Percentiles rank a stretch among this genome's conserved stretches.
Evolutionary conservation across 2,329 filamentous ascomycete species (phyloP).

Genomic region (Acarospora socialis): DNA sequence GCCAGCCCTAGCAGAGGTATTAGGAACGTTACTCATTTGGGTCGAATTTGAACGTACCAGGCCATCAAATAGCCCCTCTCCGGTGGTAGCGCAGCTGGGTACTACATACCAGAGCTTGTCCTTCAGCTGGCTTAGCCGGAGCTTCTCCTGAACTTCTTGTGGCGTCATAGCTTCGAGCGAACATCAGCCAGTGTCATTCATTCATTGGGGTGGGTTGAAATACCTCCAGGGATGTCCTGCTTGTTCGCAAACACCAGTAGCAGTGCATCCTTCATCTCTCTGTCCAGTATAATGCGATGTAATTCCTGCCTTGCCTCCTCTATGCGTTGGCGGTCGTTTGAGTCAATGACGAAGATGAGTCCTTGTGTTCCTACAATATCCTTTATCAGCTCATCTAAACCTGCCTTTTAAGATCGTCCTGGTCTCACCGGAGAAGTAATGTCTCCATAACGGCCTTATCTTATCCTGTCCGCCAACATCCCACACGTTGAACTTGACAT

Average conservation of each 20-base stretch:
- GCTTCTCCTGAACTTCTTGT: conserved; percentile 62
- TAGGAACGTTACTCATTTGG: not conserved
- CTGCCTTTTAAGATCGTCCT: not conserved
- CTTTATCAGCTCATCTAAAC: not conserved
- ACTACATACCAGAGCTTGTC: conserved; percentile 78
- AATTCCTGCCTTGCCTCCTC: conserved; percentile 87
- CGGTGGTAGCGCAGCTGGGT: conserved; percentile 67
- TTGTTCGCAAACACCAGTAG: conserved; percentile 97
- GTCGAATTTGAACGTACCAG: conserved; percentile 32
- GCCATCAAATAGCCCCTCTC: conserved; percentile 68
- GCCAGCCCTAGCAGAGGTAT: conserved; percentile 42
- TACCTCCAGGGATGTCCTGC: conserved; percentile 80
- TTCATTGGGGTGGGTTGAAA: conserved; percentile 14
- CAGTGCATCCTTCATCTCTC: conserved; percentile 92
- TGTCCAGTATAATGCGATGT: conserved; percentile 93
- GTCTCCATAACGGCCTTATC: conserved; percentile 91
- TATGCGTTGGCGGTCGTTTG: conserved; percentile 78
- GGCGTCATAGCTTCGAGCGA: conserved; percentile 61
- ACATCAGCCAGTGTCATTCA: too few species aligned
- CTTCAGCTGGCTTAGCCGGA: conserved; percentile 63
- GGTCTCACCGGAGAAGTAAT: conserved; percentile 72
- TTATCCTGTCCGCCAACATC: conserved; percentile 98
- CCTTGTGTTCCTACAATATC: conserved; percentile 65
- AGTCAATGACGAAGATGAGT: conserved; percentile 97
- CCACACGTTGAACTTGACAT: conserved; percentile 99